A percentile compares a stretch with the other conserved stretches of the same genome.
These are phyloP conservation scores for Phialophora tarda DNA, from an alignment of 2,329 filamentous ascomycete species.

Conservation along the genomic window DNA sequence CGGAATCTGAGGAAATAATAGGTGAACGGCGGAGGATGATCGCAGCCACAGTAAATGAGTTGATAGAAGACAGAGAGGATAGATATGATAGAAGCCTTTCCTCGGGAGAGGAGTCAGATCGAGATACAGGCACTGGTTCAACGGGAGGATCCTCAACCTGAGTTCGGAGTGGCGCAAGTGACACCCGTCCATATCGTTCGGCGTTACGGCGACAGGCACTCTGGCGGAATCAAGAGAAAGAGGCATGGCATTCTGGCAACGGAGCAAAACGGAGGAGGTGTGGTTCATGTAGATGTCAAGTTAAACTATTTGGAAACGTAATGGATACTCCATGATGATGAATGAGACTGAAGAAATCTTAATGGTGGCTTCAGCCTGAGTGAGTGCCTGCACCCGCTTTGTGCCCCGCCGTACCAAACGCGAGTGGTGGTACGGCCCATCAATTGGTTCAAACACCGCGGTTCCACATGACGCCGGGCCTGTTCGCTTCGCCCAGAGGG, in stretches of 20 bases:
- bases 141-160: slow-evolving; percentile 1
- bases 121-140: slow-evolving; percentile 1
- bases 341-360: background rate
- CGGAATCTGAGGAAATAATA: slow-evolving; percentile 3
- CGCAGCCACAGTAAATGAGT: background rate
- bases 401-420: background rate
- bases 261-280: background rate
- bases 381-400: no score
- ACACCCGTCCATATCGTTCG: background rate
- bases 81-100: background rate
- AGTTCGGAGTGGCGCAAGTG: background rate
- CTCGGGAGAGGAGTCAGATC: background rate
- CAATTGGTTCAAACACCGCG: background rate
- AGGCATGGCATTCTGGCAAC: background rate
- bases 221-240: no score
- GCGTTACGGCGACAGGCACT: background rate
- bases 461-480: background rate
- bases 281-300: background rate
- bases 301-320: slow-evolving; percentile 2
- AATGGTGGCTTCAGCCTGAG: background rate
- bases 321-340: background rate
- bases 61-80: background rate
- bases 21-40: slow-evolving; percentile 2
- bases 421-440: background rate
- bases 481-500: background rate